Percentiles rank a stretch among this genome's conserved stretches.
These are phyloP conservation scores for Oxyria digyna DNA, from an alignment of 148 eudicot species.

Conservation along the genomic window DNA sequence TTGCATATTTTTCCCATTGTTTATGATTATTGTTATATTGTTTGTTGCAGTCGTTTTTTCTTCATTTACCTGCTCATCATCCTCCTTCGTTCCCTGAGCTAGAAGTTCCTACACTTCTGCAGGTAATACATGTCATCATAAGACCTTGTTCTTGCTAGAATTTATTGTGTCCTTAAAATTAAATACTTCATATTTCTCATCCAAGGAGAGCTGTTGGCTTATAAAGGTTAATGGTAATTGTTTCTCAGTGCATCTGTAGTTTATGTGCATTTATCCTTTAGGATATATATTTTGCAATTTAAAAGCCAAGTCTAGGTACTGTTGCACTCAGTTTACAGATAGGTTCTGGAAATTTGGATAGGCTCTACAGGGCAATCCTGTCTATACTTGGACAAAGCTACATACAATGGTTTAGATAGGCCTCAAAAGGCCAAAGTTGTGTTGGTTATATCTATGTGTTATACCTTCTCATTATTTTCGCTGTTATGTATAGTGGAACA, in stretches of 20 bases:
- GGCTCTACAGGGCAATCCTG: not conserved
- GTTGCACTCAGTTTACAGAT: not conserved
- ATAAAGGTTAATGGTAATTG: not conserved
- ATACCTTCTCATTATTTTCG: not conserved
- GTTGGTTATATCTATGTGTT: not conserved
- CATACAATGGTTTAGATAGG: not conserved
- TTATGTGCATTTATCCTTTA: not conserved
- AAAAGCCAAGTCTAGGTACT: not conserved
- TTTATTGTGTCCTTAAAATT: not conserved
- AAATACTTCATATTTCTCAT: not conserved
- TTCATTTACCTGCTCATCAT: slow-evolving; percentile 80
- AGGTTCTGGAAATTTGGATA: not conserved
- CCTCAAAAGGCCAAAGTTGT: not conserved
- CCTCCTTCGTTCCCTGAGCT: slow-evolving; percentile 87
- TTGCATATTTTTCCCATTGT: not conserved
- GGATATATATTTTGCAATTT: not conserved
- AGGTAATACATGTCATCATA: slow-evolving; percentile 28
- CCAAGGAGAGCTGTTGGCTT: not conserved
- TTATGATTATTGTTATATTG: not conserved
- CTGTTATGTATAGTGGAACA: not conserved
- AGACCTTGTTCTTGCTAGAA: not conserved
- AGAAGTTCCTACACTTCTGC: slow-evolving; percentile 89
- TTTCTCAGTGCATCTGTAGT: not conserved
- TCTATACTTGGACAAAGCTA: not conserved
- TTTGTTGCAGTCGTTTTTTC: slow-evolving; percentile 66